Percentiles rank a stretch among this genome's conserved stretches.
These are phyloP conservation scores for Multifurca ochricompacta DNA, from an alignment of 768 basidiomycete genomes.

Conservation along the genomic window DNA sequence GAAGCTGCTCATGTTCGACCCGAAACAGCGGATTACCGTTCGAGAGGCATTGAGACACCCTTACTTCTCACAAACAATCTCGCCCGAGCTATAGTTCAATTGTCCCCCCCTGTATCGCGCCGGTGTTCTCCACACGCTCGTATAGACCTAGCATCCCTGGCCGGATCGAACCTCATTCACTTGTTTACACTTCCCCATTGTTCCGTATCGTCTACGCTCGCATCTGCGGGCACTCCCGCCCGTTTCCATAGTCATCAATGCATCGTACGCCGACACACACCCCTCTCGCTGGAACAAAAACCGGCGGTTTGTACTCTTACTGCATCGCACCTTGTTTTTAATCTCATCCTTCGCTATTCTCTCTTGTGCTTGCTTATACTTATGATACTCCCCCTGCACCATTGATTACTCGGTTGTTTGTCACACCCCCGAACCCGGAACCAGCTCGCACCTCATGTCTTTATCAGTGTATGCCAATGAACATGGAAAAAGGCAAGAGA, in stretches of 20 bases:
- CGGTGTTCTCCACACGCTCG: conserved; percentile 8
- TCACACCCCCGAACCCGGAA: conserved; percentile 13
- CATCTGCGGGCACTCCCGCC: conserved; percentile 1
- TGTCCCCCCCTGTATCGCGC: conserved; percentile 2
- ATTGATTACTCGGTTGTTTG: conserved; percentile 16
- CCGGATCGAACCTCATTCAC: conserved; percentile 9
- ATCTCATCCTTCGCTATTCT: conserved; percentile 12
- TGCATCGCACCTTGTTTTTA: conserved; percentile 14
- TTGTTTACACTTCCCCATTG: background rate
- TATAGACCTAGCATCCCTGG: conserved; percentile 15
- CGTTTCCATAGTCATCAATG: conserved; percentile 10
- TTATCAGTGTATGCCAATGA: conserved; percentile 17
- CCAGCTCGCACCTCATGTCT: conserved; percentile 8
- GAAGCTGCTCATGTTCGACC: conserved; percentile 85
- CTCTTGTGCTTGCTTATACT: conserved; percentile 19
- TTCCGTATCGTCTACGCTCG: conserved; percentile 6
- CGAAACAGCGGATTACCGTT: conserved; percentile 79
- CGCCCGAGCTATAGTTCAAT: conserved; percentile 53
- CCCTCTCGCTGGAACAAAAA: conserved; percentile 14
- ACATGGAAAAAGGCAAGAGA: conserved; percentile 14
- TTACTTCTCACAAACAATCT: conserved; percentile 67
- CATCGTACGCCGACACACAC: conserved; percentile 11
- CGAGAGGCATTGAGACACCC: conserved; percentile 82
- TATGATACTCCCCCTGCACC: conserved; percentile 15
- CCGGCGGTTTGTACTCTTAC: conserved; percentile 18